Base-by-base conservation (phyloP, 768 basidiomycete species). In the Termitomyces sp. region DNA sequence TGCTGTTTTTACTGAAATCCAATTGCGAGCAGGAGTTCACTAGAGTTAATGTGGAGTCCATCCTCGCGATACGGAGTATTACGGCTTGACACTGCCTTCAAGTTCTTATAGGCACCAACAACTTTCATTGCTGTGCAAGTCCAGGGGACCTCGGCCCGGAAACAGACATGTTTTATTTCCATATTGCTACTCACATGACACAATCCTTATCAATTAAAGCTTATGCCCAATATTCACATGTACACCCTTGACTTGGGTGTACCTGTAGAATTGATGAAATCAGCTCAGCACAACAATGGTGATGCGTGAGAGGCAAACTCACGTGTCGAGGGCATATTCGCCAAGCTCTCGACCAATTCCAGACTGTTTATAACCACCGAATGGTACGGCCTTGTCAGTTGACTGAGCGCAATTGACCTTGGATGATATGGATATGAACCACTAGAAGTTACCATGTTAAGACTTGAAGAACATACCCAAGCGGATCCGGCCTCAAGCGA, bases 341-440 rank as follows among this genome's bases (percentile, higher is more conserved):
- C 68, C 68, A 15, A 68, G 61, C 55, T 69, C 66, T 9, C 67
- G 55, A 2, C 68, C 67, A 29, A 65, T 65, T 2, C 67, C 66
- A 36, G 67, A 69, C 37, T 66, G 65, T 53, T 69, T 69, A 59
- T 62, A 69, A 22, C 69, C 69, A 36, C 69, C 68, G 41, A 69
- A 69, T 8, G 67, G 67, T 8, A 69, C 61, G 6, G 50, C 39
- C 10, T 54, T 52, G 10, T 66, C 62, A 3, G 48, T 28, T 8
- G 55, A 6, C 37, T 63, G 62, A 2, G 60, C 58, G 41, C 64
- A 66, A 46, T 68, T 69, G 20, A 68, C 61, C 67, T 68, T 36
- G 6, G 18, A 36, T 47, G 8, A 13, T 5, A 22, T 36, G 0
- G 15, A n/a, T 12, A 28, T 18, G 36, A 52, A n/a, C 22, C 15